Evolutionary conservation across 495 filamentous ascomycete genomes (phyloP), one percentile per base, ranked within the genome.

Genomic region (Penicillium longicatenatum): DNA sequence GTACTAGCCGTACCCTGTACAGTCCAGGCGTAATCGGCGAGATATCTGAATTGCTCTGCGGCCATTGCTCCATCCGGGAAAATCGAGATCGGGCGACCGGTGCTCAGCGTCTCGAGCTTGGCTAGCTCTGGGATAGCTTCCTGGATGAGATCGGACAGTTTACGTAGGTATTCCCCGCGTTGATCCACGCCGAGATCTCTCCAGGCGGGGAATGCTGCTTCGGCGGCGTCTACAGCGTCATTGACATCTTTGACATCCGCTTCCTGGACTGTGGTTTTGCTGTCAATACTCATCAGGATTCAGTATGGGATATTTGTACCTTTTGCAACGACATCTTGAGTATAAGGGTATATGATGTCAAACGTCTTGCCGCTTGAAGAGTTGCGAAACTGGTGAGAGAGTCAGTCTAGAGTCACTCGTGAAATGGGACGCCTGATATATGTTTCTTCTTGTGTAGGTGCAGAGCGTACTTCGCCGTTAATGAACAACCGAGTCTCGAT

Each of bases 141-240:
- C 3, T 70, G 61, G 37, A 88, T 70, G n/a, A 87, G 70, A 9
- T 66, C 66, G 2, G 82, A 79, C 1, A 88, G 72, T 54, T 82
- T 83, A 59, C 76, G 76, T 22, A 89, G 63, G 64, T 75, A 76
- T 0, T 55, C 59, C 19, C 69, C 78, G 12, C 84, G 76, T 44
- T 75, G 57, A 39, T 19, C 78, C 72, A 33, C 70, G 55, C 61
- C 74, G 16, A 83, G 72, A 8, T 75, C 75, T 2, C 76, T 77
- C 85, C 86, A 89, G n/a, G 75, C 69, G 19, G 81, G 82, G 60
- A 85, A 84, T 9, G 86, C 84, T 6, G 76, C 76, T 48, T 79
- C 76, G 39, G 85, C 86, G 9, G 85, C 80, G 2, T 76, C 74
- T 6, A 88, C 82, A 29, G 86, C 85, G 6, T 68, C 66, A 66